A percentile compares a stretch with the other conserved stretches of the same genome.
Conservation (phyloP, 2,329 filamentous ascomycete species). For the Fusarium mangiferae region DNA sequence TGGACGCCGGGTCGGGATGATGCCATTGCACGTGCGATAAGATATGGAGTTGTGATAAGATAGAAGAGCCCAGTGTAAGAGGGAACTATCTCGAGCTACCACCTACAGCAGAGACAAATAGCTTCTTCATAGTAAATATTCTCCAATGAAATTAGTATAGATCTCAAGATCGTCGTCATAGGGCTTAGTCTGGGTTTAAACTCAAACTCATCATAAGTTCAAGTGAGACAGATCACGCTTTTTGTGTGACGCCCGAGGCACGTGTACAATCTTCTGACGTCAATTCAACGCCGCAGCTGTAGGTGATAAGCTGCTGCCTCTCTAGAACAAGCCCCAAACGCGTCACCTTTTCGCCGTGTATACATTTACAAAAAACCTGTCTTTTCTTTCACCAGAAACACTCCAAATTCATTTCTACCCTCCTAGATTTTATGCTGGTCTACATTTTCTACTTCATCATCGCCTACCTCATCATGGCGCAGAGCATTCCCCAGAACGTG, state of each 20-base stretch:
- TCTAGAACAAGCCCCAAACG: constrained; percentile 20
- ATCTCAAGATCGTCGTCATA: background rate
- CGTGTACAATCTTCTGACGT: constrained; percentile 25
- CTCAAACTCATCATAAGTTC: background rate
- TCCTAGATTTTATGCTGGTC: constrained; percentile 18
- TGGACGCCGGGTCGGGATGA: constrained; percentile 30
- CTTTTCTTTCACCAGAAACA: background rate
- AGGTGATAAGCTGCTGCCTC: constrained; percentile 30
- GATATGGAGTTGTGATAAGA: constrained; percentile 23
- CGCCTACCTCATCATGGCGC: constrained; percentile 42
- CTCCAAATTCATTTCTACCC: background rate
- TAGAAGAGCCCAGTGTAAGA: background rate
- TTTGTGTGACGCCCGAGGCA: background rate
- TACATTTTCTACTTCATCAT: constrained; percentile 23
- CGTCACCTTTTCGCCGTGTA: constrained; percentile 27
- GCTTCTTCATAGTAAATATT: background rate
- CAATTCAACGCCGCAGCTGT: constrained; percentile 3
- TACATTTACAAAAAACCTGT: background rate
- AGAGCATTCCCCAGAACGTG: constrained; percentile 40
- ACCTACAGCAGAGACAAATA: background rate
- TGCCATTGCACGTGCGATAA: constrained; percentile 45
- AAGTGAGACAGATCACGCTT: background rate
- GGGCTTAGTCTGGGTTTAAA: background rate
- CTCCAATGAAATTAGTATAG: background rate
- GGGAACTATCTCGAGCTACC: background rate